Base-by-base conservation (phyloP, 495 filamentous ascomycete genomes). In the Talaromyces stipitatus region DNA sequence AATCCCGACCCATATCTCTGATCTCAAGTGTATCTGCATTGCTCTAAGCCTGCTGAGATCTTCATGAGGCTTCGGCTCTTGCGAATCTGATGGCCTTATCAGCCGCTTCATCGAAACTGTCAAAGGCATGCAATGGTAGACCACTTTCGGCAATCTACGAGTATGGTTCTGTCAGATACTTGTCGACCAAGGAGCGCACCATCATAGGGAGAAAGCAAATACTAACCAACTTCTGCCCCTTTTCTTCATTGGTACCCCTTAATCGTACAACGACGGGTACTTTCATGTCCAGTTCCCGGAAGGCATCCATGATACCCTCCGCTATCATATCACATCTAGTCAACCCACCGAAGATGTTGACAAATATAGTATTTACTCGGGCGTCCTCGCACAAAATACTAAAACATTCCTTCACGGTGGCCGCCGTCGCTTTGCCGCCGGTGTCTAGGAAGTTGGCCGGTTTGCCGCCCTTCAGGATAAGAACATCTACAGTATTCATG, bases 261-360 rank as follows among this genome's bases (percentile, higher is more conserved):
- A 96, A 75, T 60, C 91, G 79, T 48, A 95, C 91, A 38, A 95
- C 88, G 11, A 95, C 86, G 14, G 91, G 90, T 4, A 92, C 76
- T 3, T 69, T 69, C 67, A 89, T 81, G 2, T 80, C 69, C 64
- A 94, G 62, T 61, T 91, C 87, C 60, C 80, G 72, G 66, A 92
- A 92, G 8, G 90, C 90, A 61, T 89, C 56, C 32, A 95, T 78
- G 46, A 96, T 81, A 0, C 89, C 91, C 60, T 85, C 78, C 0
- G 91, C 91, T 66, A 96, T 95, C 89, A 95, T 94, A 61, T 92
- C 90, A 23, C 90, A 80, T 70, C 84, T 72, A 6, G 89, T 95
- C 71, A 96, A 64, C 0, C 91, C 91, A 3, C 91, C 91, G 65
- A 96, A 96, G 60, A 95, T 92, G 63, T 96, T 96, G 30, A 96